These are phyloP conservation scores for Sordaria brevicollis DNA, from an alignment of 495 filamentous ascomycete species.

Conservation along the genomic window DNA sequence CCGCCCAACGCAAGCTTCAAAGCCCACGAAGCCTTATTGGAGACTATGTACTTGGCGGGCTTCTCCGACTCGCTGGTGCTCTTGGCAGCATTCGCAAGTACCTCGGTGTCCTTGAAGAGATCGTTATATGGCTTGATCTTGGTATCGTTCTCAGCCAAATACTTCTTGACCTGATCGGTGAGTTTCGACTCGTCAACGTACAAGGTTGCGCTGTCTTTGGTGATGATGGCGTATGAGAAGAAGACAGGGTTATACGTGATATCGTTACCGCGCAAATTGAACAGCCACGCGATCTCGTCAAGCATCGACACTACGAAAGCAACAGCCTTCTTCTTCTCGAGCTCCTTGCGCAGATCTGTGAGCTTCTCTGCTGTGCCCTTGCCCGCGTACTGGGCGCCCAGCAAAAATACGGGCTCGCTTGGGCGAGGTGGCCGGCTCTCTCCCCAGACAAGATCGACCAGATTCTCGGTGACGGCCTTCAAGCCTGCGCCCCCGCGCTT, in stretches of 20 bases:
- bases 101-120: conserved; percentile 68
- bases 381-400: conserved; percentile 65
- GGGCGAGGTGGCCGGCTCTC: conserved; percentile 61
- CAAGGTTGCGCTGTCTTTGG: conserved; percentile 67
- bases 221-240: conserved; percentile 92
- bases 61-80: conserved; percentile 16
- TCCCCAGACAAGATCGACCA: conserved; percentile 85
- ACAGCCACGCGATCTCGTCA: conserved; percentile 97
- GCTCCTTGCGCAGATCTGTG: conserved; percentile 74
- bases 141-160: conserved; percentile 61
- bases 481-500: conserved; percentile 74
- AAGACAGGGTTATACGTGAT: conserved; percentile 99
- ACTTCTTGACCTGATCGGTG: conserved; percentile 51
- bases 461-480: conserved; percentile 61
- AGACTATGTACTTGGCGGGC: conserved; percentile 70
- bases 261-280: conserved; percentile 90
- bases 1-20: conserved; percentile 79
- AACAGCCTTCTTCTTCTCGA: conserved; percentile 81
- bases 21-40: conserved; percentile 89
- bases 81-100: conserved; percentile 40
- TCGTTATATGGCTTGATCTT: conserved; percentile 71
- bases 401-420: conserved; percentile 61
- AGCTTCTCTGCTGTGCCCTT: conserved; percentile 80
- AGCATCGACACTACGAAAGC: conserved; percentile 92
- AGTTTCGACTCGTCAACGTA: conserved; percentile 81